Base-by-base conservation (phyloP, 2,329 filamentous ascomycete genomes). In the Paecilomyces formosus region DNA sequence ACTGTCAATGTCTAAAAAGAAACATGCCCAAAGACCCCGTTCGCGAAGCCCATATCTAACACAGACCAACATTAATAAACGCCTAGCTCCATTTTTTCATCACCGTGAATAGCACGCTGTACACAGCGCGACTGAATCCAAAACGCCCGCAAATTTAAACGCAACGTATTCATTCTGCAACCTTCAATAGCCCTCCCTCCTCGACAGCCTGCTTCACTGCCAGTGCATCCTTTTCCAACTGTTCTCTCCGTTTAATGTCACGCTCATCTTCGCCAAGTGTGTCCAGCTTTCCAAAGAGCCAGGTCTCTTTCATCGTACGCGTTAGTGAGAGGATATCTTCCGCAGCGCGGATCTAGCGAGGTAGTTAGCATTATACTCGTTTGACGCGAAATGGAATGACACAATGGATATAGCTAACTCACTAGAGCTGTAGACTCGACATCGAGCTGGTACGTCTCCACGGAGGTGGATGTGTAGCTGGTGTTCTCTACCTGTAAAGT, bases 261-360 rank as follows among this genome's bases (percentile, higher is more conserved):
- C 71, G 65, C 31, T 74, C 73, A 49, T 76, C 70, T 58, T 74
- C 73, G 13, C 75, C 79, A 1, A 87, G 68, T 0, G 83, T 86
- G 58, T 86, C 79, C 51, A 88, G 76, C 58, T 83, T 82, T 2
- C 86, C 86, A 64, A 87, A 87, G 5, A 88, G 75, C 86, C 86
- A 88, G 22, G 84, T 77, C 67, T 88, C 85, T 67, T 88, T 87
- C 72, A 88, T 76, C 26, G 81, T 79, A 22, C 85, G 80, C 26
- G 83, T 85, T 13, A 88, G 70, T 12, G 80, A 79, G 59, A 86
- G 78, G 11, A 87, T 76, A 57, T 87, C 85, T 72, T 88, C 85
- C 13, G 82, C 81, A 1, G 83, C 80, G 58, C 82, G 81, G 62
- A 87, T 81, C 84, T 83, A 59, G 68, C 49, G n/a, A 45, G n/a